Percentiles rank a stretch among this genome's conserved stretches.
phyloP scores from a whole-genome alignment of 106 monocot genomes.

The Apostasia ramifera region DNA sequence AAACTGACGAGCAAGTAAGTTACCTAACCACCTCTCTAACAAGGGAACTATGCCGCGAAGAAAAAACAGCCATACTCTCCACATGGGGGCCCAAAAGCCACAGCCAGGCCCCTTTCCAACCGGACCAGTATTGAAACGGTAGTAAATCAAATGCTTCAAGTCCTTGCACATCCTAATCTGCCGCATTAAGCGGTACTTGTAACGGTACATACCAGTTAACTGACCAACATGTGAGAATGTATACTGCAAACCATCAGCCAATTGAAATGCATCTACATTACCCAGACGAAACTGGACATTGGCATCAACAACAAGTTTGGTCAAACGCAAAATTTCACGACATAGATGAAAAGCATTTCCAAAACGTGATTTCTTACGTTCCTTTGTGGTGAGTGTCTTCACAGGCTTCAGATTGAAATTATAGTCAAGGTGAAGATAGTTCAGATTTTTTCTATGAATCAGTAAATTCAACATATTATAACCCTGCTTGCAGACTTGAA shows the following conservation, averaged over 20 bases:
- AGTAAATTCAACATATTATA: constrained; percentile 99
- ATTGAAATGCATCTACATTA: constrained; percentile 98
- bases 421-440: constrained; percentile 98
- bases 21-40: constrained; percentile 95
- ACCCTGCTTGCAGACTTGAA: constrained; percentile 99
- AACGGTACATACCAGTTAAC: constrained; percentile 99
- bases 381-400: constrained; percentile 97
- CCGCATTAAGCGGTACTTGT: constrained; percentile 95
- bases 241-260: constrained; percentile 99
- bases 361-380: constrained; percentile 97
- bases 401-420: constrained; percentile 99
- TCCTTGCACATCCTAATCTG: constrained; percentile 99
- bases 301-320: constrained; percentile 98
- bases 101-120: constrained; percentile 98
- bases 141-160: constrained; percentile 97
- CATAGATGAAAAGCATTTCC: constrained; percentile 99
- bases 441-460: constrained; percentile 98
- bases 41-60: constrained; percentile 97
- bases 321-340: constrained; percentile 93
- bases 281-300: constrained; percentile 98
- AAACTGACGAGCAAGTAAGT: constrained; percentile 94
- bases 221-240: constrained; percentile 99
- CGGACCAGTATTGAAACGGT: constrained; percentile 98
- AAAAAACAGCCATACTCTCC: constrained; percentile 99
- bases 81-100: constrained; percentile 99